phyloP scores from a whole-genome alignment of 148 eudicot species.

The Cornus suecica region DNA sequence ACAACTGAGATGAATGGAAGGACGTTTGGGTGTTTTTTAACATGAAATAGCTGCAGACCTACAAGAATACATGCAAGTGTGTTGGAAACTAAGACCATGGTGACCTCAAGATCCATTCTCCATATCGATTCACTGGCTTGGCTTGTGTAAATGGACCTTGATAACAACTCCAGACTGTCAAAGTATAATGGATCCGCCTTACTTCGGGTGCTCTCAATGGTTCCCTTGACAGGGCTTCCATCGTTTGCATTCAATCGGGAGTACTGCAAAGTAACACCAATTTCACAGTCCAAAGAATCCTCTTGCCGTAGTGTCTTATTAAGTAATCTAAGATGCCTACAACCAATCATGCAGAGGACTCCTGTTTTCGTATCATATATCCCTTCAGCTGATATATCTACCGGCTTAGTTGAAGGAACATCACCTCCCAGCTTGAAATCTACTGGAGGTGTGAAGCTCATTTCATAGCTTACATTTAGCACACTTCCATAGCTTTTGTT shows the following conservation, averaged over 20 bases:
- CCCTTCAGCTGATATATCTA: slow-evolving; percentile 82
- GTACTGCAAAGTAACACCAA: slow-evolving; percentile 48
- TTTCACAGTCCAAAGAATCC: slow-evolving; percentile 63
- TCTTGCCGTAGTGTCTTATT: slow-evolving; percentile 21
- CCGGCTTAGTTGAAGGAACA: slow-evolving; percentile 9
- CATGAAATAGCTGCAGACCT: slow-evolving; percentile 68
- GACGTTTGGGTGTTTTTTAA: slow-evolving; percentile 51
- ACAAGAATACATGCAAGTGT: slow-evolving; percentile 75
- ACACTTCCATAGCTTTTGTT: slow-evolving; percentile 23
- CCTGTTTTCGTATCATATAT: slow-evolving; percentile 52
- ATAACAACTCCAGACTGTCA: slow-evolving; percentile 49
- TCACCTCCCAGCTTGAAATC: slow-evolving; percentile 45
- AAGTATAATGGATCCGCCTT: slow-evolving; percentile 63
- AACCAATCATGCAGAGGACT: slow-evolving; percentile 76
- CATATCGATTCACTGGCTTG: slow-evolving; percentile 57
- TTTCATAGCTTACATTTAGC: slow-evolving; percentile 58
- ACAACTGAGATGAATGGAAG: slow-evolving; percentile 69
- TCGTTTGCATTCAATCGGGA: slow-evolving; percentile 42
- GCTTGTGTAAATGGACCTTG: slow-evolving; percentile 47
- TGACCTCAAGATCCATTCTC: slow-evolving; percentile 89
- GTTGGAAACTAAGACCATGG: slow-evolving; percentile 78
- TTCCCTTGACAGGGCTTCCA: slow-evolving; percentile 48
- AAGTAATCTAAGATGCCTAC: slow-evolving; percentile 46
- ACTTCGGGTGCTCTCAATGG: slow-evolving; percentile 67
- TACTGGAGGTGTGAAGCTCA: slow-evolving; percentile 27